Percentiles rank a stretch among this genome's conserved stretches.
Evolutionary conservation across 257 asterid species (phyloP).

Genomic region (Solanum pimpinellifolium): DNA sequence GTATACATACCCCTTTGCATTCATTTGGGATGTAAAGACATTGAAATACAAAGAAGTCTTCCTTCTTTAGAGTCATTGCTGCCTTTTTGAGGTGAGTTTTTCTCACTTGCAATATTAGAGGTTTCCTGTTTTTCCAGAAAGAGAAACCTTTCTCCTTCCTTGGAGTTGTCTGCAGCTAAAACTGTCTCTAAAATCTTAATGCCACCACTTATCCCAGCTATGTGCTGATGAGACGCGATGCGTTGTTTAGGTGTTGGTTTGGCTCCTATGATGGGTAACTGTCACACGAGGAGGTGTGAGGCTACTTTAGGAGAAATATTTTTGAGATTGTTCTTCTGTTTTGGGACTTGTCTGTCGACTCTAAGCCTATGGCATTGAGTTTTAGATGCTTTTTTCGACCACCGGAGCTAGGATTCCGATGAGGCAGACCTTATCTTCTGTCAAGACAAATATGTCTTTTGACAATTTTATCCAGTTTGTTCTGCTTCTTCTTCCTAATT

Average conservation of each 20-base stretch:
- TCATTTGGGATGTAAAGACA: background rate
- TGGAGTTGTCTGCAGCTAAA: background rate
- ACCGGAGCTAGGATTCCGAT: background rate
- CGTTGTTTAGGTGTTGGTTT: background rate
- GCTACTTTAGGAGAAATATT: background rate
- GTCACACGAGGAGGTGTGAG: background rate
- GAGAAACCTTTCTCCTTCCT: background rate
- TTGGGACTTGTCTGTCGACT: background rate
- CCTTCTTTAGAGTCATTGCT: background rate
- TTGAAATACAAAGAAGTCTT: background rate
- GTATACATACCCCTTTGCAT: background rate
- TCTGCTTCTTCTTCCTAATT: conserved; percentile 10
- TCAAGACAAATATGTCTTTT: background rate
- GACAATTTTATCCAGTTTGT: background rate
- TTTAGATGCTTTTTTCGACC: background rate
- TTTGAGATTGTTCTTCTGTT: background rate
- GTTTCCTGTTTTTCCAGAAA: background rate
- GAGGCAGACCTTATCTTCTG: background rate
- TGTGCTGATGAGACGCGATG: background rate
- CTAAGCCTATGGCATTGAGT: background rate
- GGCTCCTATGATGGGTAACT: background rate
- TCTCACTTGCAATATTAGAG: background rate
- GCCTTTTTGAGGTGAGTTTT: background rate
- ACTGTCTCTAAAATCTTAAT: background rate
- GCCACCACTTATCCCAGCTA: background rate